A percentile compares a stretch with the other conserved stretches of the same genome.
Conservation (phyloP, 768 basidiomycete genomes). For the Leccinum disarticulatum region DNA sequence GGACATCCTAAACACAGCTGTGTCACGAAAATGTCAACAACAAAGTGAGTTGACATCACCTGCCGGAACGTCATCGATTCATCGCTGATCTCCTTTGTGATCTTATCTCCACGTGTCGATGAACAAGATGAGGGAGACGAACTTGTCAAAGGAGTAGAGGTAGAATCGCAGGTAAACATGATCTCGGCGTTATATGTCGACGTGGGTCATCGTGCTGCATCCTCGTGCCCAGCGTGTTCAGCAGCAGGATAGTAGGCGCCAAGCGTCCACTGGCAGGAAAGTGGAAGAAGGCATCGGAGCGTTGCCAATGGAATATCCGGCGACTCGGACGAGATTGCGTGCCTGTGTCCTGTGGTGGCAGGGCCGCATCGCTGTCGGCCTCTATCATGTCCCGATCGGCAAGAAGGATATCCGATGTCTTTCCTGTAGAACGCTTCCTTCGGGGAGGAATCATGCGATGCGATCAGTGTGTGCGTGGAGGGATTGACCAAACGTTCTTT, state of each 20-base stretch:
- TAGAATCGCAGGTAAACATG: slow-evolving; percentile 47
- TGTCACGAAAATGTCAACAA: too few relatives aligned
- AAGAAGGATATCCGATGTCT: slow-evolving; percentile 56
- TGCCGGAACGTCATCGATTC: slow-evolving; percentile 32
- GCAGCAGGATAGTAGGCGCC: too few relatives aligned
- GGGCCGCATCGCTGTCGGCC: slow-evolving; percentile 86
- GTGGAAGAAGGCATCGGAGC: slow-evolving; percentile 14
- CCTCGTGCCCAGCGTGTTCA: not conserved
- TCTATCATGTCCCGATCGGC: slow-evolving; percentile 98
- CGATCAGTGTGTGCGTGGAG: not conserved
- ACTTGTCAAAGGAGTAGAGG: slow-evolving; percentile 97
- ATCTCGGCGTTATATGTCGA: slow-evolving; percentile 56
- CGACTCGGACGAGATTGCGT: too few relatives aligned
- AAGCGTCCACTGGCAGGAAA: not conserved
- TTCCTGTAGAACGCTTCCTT: slow-evolving; percentile 94
- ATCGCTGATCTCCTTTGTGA: slow-evolving; percentile 78
- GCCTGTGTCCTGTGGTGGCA: too few relatives aligned
- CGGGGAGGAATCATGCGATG: not conserved
- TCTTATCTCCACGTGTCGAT: slow-evolving; percentile 93
- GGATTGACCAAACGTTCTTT: slow-evolving; percentile 77
- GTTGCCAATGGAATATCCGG: slow-evolving; percentile 92
- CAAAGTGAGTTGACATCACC: too few relatives aligned
- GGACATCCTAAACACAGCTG: too few relatives aligned
- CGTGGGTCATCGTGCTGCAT: slow-evolving; percentile 89
- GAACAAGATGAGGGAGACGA: slow-evolving; percentile 95